Conservation (phyloP, 2,329 filamentous ascomycete species). For the Beauveria asiatica region DNA sequence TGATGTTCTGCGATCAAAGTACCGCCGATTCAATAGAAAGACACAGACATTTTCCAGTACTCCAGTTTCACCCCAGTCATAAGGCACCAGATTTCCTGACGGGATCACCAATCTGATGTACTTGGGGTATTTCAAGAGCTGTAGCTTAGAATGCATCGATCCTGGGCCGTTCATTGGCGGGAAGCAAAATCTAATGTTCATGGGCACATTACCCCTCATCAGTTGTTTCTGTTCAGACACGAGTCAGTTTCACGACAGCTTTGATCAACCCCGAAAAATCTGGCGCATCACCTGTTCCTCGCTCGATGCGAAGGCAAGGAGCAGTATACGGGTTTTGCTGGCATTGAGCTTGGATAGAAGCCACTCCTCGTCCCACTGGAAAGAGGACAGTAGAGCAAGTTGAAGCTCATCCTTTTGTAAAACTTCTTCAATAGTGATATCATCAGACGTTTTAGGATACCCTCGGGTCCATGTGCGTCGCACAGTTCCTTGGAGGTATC, state of each 20-base stretch:
- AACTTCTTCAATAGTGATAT: slow-evolving; percentile 84
- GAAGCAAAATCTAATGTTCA: slow-evolving; percentile 65
- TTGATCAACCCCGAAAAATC: not conserved
- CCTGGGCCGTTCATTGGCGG: slow-evolving; percentile 67
- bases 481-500: slow-evolving; percentile 53
- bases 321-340: slow-evolving; percentile 49
- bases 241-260: not conserved
- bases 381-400: slow-evolving; percentile 77
- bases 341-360: slow-evolving; percentile 61
- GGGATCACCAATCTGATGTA: slow-evolving; percentile 77
- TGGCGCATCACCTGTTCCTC: slow-evolving; percentile 39
- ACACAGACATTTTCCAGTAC: slow-evolving; percentile 68
- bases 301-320: slow-evolving; percentile 47
- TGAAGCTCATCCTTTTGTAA: slow-evolving; percentile 64
- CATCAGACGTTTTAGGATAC: slow-evolving; percentile 51
- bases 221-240: slow-evolving; percentile 33
- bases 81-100: slow-evolving; percentile 74
- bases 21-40: not conserved
- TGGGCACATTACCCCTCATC: slow-evolving; percentile 41
- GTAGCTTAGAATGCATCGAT: slow-evolving; percentile 90
- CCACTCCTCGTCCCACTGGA: slow-evolving; percentile 79
- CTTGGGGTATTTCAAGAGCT: slow-evolving; percentile 69
- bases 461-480: slow-evolving; percentile 74
- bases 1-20: not conserved
- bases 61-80: slow-evolving; percentile 84